Conservation (phyloP, 352 stramenopile genomes). For the Blastocystis sp. region DNA sequence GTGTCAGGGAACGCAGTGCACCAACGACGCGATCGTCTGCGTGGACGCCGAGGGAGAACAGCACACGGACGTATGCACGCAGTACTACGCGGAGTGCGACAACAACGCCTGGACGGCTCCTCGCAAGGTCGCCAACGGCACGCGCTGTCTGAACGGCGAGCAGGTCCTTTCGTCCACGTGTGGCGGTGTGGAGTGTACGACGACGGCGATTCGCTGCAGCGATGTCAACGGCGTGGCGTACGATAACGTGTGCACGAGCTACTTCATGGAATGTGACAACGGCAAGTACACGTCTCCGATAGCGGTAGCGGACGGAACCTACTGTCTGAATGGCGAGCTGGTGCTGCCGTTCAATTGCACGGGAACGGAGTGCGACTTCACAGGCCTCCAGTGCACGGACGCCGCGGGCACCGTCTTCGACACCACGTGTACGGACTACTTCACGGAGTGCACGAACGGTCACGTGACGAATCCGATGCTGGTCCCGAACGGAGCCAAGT, state of each 20-base stretch:
- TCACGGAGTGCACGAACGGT: slow-evolving; percentile 49
- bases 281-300: background rate
- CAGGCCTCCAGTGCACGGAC: slow-evolving; percentile 53
- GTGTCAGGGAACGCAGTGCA: background rate
- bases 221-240: background rate
- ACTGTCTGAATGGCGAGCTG: slow-evolving; percentile 32
- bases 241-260: slow-evolving; percentile 25
- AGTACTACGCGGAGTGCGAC: slow-evolving; percentile 51
- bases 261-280: slow-evolving; percentile 42
- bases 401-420: slow-evolving; percentile 9
- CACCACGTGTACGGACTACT: slow-evolving; percentile 44
- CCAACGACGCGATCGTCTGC: slow-evolving; percentile 16
- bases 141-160: slow-evolving; percentile 39
- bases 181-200: background rate
- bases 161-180: background rate
- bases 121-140: slow-evolving; percentile 37
- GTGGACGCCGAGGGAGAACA: background rate
- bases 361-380: slow-evolving; percentile 21
- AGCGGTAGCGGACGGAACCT: slow-evolving; percentile 32
- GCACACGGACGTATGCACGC: slow-evolving; percentile 2
- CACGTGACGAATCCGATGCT: slow-evolving; percentile 23
- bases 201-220: background rate
- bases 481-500: slow-evolving; percentile 24
- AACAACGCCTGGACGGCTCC: background rate
- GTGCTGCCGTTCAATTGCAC: slow-evolving; percentile 46